phyloP scores from a whole-genome alignment of 208 protist species.

The Trypanosoma mega region DNA sequence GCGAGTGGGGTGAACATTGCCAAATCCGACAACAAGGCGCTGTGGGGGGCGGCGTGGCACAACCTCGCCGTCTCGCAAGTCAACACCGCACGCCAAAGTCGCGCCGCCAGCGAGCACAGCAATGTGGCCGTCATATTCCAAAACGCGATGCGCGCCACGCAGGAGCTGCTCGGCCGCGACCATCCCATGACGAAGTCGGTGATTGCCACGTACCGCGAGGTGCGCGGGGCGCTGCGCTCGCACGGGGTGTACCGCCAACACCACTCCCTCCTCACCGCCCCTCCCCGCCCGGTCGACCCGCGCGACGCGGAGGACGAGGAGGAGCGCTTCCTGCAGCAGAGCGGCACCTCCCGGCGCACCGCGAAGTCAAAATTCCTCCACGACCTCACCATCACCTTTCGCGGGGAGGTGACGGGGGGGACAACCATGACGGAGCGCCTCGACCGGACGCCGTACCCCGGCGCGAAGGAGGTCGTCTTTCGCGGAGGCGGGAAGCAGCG shows the following conservation, averaged over 20 bases:
- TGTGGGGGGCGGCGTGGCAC: conserved; percentile 90
- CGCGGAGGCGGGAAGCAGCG: conserved; percentile 14
- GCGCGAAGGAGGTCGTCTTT: conserved; percentile 47
- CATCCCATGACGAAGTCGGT: conserved; percentile 82
- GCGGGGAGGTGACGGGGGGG: conserved; percentile 65
- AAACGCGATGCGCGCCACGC: conserved; percentile 84
- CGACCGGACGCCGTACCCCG: conserved; percentile 63
- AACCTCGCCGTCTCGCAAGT: conserved; percentile 85
- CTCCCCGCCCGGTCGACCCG: conserved; percentile 66
- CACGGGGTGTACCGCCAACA: conserved; percentile 77
- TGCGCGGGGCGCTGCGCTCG: conserved; percentile 53
- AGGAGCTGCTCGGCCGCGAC: conserved; percentile 67
- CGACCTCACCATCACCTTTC: conserved; percentile 85
- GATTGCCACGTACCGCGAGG: conserved; percentile 62
- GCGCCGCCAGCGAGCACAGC: conserved; percentile 53
- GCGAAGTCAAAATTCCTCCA: conserved; percentile 49
- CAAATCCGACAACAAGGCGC: conserved; percentile 68
- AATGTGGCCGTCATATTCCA: conserved; percentile 75
- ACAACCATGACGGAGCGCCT: conserved; percentile 68
- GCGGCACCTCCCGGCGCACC: conserved; percentile 40
- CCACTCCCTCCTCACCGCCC: conserved; percentile 59
- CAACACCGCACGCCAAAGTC: conserved; percentile 52
- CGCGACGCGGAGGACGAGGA: conserved; percentile 58
- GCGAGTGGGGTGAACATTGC: conserved; percentile 40
- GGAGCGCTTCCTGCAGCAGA: conserved; percentile 33